A percentile compares a stretch with the other conserved stretches of the same genome.
phyloP scores from a whole-genome alignment of 345 rosid species.

The Pistacia integerrima region DNA sequence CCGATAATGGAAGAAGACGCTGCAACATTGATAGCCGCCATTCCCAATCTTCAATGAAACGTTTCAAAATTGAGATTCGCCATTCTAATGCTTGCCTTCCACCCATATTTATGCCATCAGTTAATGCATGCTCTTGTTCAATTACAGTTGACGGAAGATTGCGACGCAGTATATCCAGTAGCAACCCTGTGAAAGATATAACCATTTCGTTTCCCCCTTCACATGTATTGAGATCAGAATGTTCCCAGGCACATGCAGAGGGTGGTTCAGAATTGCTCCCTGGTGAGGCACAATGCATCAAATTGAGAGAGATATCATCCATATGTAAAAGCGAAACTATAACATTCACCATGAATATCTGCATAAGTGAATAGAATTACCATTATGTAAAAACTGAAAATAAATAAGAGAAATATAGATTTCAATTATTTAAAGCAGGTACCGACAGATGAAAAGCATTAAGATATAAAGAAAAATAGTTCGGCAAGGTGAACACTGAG shows the following conservation, averaged over 20 bases:
- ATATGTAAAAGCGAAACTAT: conserved; percentile 83
- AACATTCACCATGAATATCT: conserved; percentile 91
- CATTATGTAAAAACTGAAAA: conserved; percentile 24
- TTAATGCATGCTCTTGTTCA: conserved; percentile 58
- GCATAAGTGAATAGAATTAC: conserved; percentile 45
- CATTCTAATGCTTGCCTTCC: conserved; percentile 88
- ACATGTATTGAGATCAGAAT: conserved; percentile 38
- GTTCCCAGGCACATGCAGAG: conserved; percentile 44
- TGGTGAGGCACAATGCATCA: conserved; percentile 53
- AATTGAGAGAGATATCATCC: conserved; percentile 74
- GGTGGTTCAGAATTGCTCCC: conserved; percentile 49
- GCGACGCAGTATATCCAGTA: conserved; percentile 66
- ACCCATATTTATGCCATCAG: conserved; percentile 51
- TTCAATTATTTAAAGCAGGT: background rate
- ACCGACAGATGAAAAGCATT: conserved; percentile 7
- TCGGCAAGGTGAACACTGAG: background rate
- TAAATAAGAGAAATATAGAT: conserved; percentile 2
- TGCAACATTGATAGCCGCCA: conserved; percentile 95
- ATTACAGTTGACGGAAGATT: conserved; percentile 60
- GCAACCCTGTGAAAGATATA: conserved; percentile 70
- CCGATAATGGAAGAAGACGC: conserved; percentile 87
- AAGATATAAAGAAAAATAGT: background rate
- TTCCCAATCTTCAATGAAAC: conserved; percentile 91
- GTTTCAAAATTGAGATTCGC: conserved; percentile 72
- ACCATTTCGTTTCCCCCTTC: conserved; percentile 75